Evolutionary conservation across 176 grass and related monocot genomes (phyloP).

Genomic region (Tuctoria greenei): DNA sequence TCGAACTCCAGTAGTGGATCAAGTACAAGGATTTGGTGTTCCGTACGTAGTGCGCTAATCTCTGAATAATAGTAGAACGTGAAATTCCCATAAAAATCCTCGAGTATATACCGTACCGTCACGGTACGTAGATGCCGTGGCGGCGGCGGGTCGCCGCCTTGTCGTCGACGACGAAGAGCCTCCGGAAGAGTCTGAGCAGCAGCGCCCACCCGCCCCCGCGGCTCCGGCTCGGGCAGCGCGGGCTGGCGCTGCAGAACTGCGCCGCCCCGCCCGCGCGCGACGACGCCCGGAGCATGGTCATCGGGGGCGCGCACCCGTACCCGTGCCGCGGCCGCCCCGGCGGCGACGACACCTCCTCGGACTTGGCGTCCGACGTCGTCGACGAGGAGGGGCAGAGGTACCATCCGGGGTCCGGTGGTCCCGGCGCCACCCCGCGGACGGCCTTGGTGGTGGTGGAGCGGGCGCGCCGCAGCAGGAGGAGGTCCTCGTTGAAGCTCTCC

Average conservation of each 20-base stretch:
- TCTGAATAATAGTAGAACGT: not conserved
- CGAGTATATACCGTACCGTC: not conserved
- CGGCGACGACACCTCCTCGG: not conserved
- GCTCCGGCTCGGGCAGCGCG: not conserved
- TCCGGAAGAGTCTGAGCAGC: slow-evolving; percentile 41
- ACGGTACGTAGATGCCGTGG: slow-evolving; percentile 28
- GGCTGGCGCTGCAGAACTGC: not conserved
- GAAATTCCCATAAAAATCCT: not conserved
- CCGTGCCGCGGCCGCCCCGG: not conserved
- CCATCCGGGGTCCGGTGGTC: not conserved
- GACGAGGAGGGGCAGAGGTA: slow-evolving; percentile 8
- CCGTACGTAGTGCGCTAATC: not conserved
- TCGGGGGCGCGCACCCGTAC: slow-evolving; percentile 32
- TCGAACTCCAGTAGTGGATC: not conserved
- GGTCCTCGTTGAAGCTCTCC: slow-evolving; percentile 61
- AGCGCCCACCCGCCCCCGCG: slow-evolving; percentile 35
- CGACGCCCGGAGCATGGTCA: slow-evolving; percentile 38
- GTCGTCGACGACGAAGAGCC: slow-evolving; percentile 41
- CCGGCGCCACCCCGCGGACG: not conserved
- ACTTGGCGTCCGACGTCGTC: not conserved
- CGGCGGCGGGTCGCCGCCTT: not conserved
- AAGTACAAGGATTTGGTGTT: not conserved
- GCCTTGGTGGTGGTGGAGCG: no score
- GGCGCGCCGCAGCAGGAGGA: not conserved
- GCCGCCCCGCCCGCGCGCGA: slow-evolving; percentile 33